Conservation (phyloP, 2,329 filamentous ascomycete genomes). For the Fusarium annulatum region DNA sequence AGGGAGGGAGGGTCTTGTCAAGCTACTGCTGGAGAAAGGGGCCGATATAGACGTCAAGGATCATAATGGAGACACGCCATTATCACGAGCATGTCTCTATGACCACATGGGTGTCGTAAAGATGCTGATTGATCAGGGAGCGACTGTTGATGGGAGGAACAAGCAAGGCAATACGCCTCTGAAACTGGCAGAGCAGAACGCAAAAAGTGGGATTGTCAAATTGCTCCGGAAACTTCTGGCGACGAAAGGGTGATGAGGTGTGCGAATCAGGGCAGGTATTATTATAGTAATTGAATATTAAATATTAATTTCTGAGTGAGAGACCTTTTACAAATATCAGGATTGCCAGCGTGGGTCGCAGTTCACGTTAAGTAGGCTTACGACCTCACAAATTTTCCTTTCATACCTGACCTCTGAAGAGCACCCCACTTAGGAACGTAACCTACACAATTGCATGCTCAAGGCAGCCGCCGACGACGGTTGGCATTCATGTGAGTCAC, state of each 20-base stretch:
- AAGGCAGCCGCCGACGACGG: neutral
- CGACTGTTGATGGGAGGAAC: neutral
- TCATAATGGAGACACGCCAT: neutral
- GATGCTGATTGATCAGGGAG: neutral
- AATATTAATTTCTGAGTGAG: too few relatives aligned
- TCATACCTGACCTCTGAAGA: rapidly evolving
- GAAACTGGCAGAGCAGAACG: neutral
- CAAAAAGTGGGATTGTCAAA: neutral
- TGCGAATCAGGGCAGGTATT: neutral
- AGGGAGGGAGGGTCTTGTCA: neutral
- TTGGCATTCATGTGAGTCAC: neutral
- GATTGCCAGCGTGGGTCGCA: too few relatives aligned
- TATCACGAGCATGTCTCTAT: neutral
- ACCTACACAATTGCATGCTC: neutral
- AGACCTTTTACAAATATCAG: neutral
- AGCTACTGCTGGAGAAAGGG: neutral
- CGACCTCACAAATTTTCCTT: neutral
- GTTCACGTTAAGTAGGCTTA: neutral
- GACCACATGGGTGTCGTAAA: neutral
- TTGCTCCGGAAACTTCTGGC: neutral
- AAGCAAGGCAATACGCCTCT: neutral
- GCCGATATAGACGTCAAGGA: neutral
- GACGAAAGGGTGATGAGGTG: too few relatives aligned
- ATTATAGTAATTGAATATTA: too few relatives aligned
- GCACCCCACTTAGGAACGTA: rapidly evolving